phyloP scores from a whole-genome alignment of 768 basidiomycete genomes.

The Piloderma croceum region DNA sequence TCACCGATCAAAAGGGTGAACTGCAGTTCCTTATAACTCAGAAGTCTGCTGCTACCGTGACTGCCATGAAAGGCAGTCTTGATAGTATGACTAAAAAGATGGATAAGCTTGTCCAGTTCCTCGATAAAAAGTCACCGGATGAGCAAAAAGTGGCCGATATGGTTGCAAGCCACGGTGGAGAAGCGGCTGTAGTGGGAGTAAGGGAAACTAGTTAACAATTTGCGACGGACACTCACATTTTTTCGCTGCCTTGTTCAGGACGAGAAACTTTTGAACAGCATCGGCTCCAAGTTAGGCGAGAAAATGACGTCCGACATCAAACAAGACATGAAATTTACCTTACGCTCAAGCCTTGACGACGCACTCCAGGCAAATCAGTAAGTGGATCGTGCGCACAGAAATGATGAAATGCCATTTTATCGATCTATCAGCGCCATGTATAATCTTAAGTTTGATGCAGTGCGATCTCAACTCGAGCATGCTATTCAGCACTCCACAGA shows the following conservation, averaged over 20 bases:
- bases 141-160: constrained; percentile 4
- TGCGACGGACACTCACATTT: too few species aligned
- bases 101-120: constrained; percentile 4
- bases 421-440: constrained; percentile 12
- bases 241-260: constrained; percentile 3
- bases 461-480: constrained; percentile 13
- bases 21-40: constrained; percentile 8
- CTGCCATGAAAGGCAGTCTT: constrained; percentile 6
- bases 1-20: constrained; percentile 5
- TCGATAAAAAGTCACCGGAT: constrained; percentile 1
- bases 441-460: constrained; percentile 10
- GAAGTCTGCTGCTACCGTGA: constrained; percentile 5
- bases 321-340: constrained; percentile 3
- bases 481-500: constrained; percentile 11
- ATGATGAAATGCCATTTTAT: too few species aligned
- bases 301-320: too few species aligned
- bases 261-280: constrained; percentile 4
- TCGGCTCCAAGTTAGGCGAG: too few species aligned
- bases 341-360: constrained; percentile 12
- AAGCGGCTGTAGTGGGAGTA: constrained; percentile 6
- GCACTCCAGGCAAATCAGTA: constrained; percentile 12
- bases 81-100: constrained; percentile 6
- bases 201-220: too few species aligned
- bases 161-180: constrained; percentile 6
- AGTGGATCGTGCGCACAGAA: too few species aligned